phyloP scores from a whole-genome alignment of 768 basidiomycete genomes.

The Tremella fuciformis region DNA sequence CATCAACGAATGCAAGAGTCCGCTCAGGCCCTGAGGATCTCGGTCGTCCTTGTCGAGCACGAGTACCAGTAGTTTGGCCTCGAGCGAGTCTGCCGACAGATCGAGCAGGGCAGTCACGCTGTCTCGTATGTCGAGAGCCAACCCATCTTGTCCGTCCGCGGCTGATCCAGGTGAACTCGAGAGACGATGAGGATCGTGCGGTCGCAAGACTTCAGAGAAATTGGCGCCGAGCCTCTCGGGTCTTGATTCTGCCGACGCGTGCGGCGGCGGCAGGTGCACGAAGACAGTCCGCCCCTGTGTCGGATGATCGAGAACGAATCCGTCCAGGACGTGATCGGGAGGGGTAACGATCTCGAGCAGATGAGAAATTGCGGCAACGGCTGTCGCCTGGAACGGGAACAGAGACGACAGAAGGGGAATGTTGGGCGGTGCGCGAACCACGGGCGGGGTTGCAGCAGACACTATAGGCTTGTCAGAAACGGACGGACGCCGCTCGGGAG shows the following conservation, averaged over 20 bases:
- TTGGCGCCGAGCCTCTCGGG: slow-evolving; percentile 33
- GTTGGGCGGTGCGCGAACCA: slow-evolving; percentile 2
- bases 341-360: slow-evolving; percentile 47
- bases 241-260: slow-evolving; percentile 11
- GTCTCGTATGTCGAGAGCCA: slow-evolving; percentile 44
- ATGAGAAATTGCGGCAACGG: slow-evolving; percentile 26
- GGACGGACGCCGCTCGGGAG: too few relatives aligned
- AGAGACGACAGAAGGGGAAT: slow-evolving; percentile 40
- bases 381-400: slow-evolving; percentile 42
- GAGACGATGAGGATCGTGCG: slow-evolving; percentile 31
- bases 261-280: slow-evolving; percentile 36
- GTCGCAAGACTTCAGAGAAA: slow-evolving; percentile 41
- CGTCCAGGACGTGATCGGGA: slow-evolving; percentile 32
- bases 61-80: slow-evolving; percentile 42
- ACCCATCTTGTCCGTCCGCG: slow-evolving; percentile 3
- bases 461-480: too few relatives aligned
- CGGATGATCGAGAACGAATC: slow-evolving; percentile 40
- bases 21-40: slow-evolving; percentile 37
- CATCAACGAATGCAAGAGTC: slow-evolving; percentile 46
- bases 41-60: slow-evolving; percentile 41
- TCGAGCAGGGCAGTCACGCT: slow-evolving; percentile 47
- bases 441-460: too few relatives aligned
- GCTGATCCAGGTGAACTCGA: slow-evolving; percentile 4
- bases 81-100: slow-evolving; percentile 41
- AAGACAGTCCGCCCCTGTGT: slow-evolving; percentile 27